These are phyloP conservation scores for Magnusiomyces clavatus DNA, from an alignment of 1,139 yeast species.

Conservation along the genomic window DNA sequence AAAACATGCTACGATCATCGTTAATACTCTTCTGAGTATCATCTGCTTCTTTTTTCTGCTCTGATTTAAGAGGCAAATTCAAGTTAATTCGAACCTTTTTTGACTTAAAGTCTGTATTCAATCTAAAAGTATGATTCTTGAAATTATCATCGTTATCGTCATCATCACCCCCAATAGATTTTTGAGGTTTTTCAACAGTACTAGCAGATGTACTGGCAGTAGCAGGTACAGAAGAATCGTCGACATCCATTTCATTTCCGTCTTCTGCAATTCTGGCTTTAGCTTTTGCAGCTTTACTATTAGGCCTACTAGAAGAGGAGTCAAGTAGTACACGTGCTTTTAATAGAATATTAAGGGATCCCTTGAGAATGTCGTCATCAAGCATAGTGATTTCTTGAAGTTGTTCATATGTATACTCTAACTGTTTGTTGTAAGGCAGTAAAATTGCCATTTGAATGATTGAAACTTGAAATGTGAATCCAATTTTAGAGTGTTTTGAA, in stretches of 20 bases:
- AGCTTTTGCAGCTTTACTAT: background rate
- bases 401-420: slow-evolving; percentile 52
- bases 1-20: slow-evolving; percentile 76
- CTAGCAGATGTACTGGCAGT: slow-evolving; percentile 40
- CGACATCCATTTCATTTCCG: slow-evolving; percentile 3
- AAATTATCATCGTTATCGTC: too few species aligned
- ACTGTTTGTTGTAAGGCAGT: slow-evolving; percentile 64
- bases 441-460: slow-evolving; percentile 82
- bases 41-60: slow-evolving; percentile 66
- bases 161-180: too few species aligned
- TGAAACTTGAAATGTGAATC: slow-evolving; percentile 81
- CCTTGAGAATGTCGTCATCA: slow-evolving; percentile 56
- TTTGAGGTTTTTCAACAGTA: too few species aligned
- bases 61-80: slow-evolving; percentile 74
- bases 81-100: slow-evolving; percentile 81
- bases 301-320: slow-evolving; percentile 32
- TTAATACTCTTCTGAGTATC: slow-evolving; percentile 81
- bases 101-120: slow-evolving; percentile 77
- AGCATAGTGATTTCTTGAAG: slow-evolving; percentile 63
- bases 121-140: slow-evolving; percentile 39
- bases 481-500: slow-evolving; percentile 55
- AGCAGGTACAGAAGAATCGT: slow-evolving; percentile 5
- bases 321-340: slow-evolving; percentile 61
- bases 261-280: background rate
- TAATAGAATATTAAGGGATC: slow-evolving; percentile 69